Percentiles rank a stretch among this genome's conserved stretches.
phyloP scores from a whole-genome alignment of 257 asterid species.

The Solanum lycopersicoides region DNA sequence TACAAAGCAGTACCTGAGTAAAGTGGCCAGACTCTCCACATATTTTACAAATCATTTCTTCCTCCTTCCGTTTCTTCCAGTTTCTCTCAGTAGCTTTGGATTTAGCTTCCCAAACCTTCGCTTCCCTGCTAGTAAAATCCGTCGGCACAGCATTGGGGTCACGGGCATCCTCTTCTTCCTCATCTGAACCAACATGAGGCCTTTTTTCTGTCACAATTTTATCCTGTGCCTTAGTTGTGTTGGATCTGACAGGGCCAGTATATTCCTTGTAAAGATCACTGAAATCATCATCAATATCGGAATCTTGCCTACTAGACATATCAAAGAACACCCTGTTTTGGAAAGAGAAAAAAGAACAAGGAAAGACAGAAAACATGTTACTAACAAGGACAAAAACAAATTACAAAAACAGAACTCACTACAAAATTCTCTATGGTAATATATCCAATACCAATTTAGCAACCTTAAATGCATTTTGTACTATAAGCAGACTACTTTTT shows the following conservation, averaged over 20 bases:
- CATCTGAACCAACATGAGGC: conserved; percentile 69
- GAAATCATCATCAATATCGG: conserved; percentile 79
- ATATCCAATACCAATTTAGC: not conserved
- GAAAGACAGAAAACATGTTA: not conserved
- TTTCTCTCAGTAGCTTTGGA: conserved; percentile 97
- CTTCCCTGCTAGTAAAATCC: conserved; percentile 98
- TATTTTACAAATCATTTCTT: conserved; percentile 90
- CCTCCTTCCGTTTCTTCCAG: conserved; percentile 99
- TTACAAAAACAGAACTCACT: not conserved
- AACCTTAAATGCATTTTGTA: not conserved
- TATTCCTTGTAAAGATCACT: conserved; percentile 87
- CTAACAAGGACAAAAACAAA: not conserved
- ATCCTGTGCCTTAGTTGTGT: conserved; percentile 35
- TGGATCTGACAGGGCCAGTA: conserved; percentile 70
- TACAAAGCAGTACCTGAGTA: conserved; percentile 59
- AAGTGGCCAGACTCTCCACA: conserved; percentile 99
- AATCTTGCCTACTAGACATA: conserved; percentile 67
- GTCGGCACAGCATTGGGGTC: conserved; percentile 99
- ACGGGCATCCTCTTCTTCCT: conserved; percentile 64
- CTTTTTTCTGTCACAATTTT: conserved; percentile 45
- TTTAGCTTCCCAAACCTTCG: conserved; percentile 99
- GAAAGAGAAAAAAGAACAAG: not conserved
- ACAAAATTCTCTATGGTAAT: not conserved
- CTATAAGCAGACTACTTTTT: not conserved
- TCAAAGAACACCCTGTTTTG: not conserved